These are phyloP conservation scores for Choiromyces venosus DNA, from an alignment of 495 filamentous ascomycete genomes.

Conservation along the genomic window DNA sequence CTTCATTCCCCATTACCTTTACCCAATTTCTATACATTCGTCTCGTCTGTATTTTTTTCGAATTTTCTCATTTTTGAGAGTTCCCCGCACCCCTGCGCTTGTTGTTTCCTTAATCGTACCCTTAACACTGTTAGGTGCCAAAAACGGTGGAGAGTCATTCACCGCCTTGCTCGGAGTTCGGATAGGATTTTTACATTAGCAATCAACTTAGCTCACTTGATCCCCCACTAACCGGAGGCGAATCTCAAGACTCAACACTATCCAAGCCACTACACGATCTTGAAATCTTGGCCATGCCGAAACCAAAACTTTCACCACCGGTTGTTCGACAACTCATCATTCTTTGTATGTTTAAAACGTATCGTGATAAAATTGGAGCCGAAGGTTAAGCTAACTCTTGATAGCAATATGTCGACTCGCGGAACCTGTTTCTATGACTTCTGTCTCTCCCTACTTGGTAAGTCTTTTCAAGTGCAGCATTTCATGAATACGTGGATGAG, in stretches of 20 bases:
- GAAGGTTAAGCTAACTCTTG: slow-evolving; percentile 5
- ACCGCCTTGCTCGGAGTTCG: background rate
- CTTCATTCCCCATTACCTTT: background rate
- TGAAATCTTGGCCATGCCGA: background rate
- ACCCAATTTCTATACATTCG: background rate
- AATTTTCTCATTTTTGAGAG: background rate
- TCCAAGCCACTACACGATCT: background rate
- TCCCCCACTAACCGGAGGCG: background rate
- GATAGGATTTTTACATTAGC: background rate
- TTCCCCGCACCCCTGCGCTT: background rate
- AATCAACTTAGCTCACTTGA: background rate
- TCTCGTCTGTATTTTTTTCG: background rate
- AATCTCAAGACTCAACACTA: background rate
- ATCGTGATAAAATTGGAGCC: background rate
- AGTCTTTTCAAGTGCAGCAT: slow-evolving; percentile 61
- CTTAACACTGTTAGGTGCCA: background rate
- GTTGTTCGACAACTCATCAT: slow-evolving; percentile 26
- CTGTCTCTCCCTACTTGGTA: slow-evolving; percentile 86
- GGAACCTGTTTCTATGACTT: slow-evolving; percentile 76
- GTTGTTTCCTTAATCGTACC: background rate
- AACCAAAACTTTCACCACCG: slow-evolving; percentile 15
- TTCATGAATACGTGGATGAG: slow-evolving; percentile 60
- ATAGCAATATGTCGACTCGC: slow-evolving; percentile 73
- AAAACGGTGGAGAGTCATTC: background rate
- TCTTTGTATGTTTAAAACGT: slow-evolving; percentile 17